Percentiles rank a stretch among this genome's conserved stretches.
phyloP scores from a whole-genome alignment of 2,329 filamentous ascomycete species.

The Trichoderma breve region DNA sequence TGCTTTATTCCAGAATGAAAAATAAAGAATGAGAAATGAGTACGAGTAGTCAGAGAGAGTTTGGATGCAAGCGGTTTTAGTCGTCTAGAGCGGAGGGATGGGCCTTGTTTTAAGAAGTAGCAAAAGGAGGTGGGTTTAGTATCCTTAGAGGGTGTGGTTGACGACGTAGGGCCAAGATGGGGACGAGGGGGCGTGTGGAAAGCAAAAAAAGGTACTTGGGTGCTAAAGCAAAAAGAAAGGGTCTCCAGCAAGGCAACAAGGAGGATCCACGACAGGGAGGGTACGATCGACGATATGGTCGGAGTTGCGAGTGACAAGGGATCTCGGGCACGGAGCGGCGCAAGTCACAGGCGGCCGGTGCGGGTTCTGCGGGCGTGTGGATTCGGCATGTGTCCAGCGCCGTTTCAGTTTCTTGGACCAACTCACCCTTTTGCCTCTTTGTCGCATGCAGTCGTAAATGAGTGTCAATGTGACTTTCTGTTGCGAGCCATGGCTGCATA shows the following conservation, averaged over 20 bases:
- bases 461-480: background rate
- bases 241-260: conserved; percentile 18
- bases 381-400: conserved; percentile 6
- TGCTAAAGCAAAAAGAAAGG: background rate
- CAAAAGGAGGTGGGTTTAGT: conserved; percentile 10
- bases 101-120: conserved; percentile 19
- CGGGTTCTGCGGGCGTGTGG: conserved; percentile 13
- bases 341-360: conserved; percentile 3
- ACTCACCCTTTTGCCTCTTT: background rate
- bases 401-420: background rate
- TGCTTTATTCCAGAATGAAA: background rate
- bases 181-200: background rate
- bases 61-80: background rate
- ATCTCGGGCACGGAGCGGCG: conserved; percentile 18
- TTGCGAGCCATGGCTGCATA: conserved; percentile 7
- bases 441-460: background rate
- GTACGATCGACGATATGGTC: conserved; percentile 15
- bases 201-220: background rate
- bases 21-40: background rate
- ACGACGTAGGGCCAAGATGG: background rate
- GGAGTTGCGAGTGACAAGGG: background rate
- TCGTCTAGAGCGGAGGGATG: conserved; percentile 14
- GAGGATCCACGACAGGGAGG: conserved; percentile 20
- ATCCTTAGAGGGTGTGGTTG: background rate
- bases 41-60: background rate